Evolutionary conservation across 2,329 filamentous ascomycete genomes (phyloP), one percentile per base, ranked within the genome.

Genomic region (Xylariomycetidae sp.): DNA sequence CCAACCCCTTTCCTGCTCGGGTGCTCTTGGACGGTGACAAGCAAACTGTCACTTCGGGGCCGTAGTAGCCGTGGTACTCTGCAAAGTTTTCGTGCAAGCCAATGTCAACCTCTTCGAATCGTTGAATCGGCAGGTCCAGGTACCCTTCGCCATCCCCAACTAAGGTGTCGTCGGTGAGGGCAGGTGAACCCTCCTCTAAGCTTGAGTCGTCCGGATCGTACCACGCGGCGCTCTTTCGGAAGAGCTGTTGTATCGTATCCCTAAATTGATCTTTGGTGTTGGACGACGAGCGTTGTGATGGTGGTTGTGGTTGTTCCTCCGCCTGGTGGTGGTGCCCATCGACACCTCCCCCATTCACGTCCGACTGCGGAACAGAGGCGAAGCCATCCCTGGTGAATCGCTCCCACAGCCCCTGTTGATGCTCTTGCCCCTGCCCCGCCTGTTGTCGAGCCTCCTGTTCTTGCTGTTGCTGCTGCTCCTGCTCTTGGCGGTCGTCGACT

Each of bases 121-220:
- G 40, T 10, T 40, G 45, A 20, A 39, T 40, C 7, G 47, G 48
- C 2, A 47, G 38, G 22, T 42, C 38, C 12, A 48, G 25, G 35
- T 53, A 52, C 19, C 48, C 46, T n/a, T 40, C 35, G 19, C 47
- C 47, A 10, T 40, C 37, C 14, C 25, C 36, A n/a, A 46, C 25
- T 16, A 50, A 35, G 3, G 48, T 46, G 20, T 29, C 37, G 9
- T 53, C 48, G 10, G 50, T 49, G 14, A 47, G 39, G 18, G 43
- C 44, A 4, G 50, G 47, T 2, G 50, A 53, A 26, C 27, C 40
- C 6, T n/a, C n/a, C n/a, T 36, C 36, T 10, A 35, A 19, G 24
- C 37, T 43, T 12, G 9, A 34, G 12, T 34, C 24, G 10, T 15
- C 26, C 4, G 28, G 17, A 3, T 43, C 37, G 3, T 35, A 31